Evolutionary conservation across 2,329 filamentous ascomycete genomes (phyloP), one percentile per base, ranked within the genome.

Genomic region (Furcasterigmium furcatum): DNA sequence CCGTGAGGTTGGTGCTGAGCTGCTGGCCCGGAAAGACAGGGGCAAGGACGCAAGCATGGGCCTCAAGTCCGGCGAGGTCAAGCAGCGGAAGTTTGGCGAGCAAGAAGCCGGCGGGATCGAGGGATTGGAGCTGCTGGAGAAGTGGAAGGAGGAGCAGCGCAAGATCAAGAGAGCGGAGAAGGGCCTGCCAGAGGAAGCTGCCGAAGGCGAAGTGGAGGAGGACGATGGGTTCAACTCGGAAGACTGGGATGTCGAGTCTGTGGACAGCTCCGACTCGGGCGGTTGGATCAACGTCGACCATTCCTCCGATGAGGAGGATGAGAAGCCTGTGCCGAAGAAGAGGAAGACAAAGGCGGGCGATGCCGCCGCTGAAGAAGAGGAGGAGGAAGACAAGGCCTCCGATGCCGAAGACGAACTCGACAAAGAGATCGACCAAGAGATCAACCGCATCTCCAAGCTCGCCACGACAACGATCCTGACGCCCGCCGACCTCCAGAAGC

Each of bases 261-360:
- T 75, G 40, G 76, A 79, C 48, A 82, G 79, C 58, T 73, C 71
- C 47, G 87, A 88, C 54, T 92, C 88, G 14, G 90, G 86, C 13
- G 92, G 91, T 16, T 97, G 94, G 94, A 92, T 97, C 61, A 84
- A 95, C 56, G 92, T 97, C 27, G 87, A 84, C 52, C 89, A 96
- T 52, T 85, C 81, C 21, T 88, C 87, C 43, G 85, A 94, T 9
- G 91, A 92, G 38, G 85, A 92, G 53, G 89, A 88, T 30, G 79
- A 82, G 52, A 20, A 4, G 19, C 84, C 83, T 0, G 77, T 77
- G 57, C 76, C 49, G 64, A 74, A 68, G 65, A 72, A 71, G 56
- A 61, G 58, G 39, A 69, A 66, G 53, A 64, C 55, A 46, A 40
- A 32, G 27, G 49, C 12, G 5, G 44, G 30, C 2, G 38, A 47